Evolutionary conservation across 164 flowering plant species (phyloP).

Genomic region (Paratinospora sagittata): DNA sequence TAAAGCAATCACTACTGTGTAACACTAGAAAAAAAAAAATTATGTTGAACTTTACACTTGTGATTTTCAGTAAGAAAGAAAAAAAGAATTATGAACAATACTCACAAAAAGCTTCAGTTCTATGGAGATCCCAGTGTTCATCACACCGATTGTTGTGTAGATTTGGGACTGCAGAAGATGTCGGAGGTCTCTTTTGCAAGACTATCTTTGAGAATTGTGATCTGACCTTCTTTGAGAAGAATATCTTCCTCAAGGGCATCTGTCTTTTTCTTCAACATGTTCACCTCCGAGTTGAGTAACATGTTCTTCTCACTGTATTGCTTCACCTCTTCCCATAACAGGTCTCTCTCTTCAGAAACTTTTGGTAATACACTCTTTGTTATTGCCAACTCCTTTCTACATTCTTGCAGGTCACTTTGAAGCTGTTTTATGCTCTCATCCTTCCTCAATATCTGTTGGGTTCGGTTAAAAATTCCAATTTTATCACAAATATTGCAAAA

Average conservation of each 20-base stretch:
- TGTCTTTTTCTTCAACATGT: constrained; percentile 52
- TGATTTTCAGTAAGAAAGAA: too few relatives aligned
- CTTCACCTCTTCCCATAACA: constrained; percentile 82
- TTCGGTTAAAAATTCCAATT: background rate
- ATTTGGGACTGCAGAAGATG: constrained; percentile 54
- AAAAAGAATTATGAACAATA: background rate
- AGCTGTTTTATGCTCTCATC: constrained; percentile 59
- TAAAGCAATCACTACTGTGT: too few relatives aligned
- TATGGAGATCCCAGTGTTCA: background rate
- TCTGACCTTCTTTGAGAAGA: constrained; percentile 88
- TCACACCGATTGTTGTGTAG: constrained; percentile 25
- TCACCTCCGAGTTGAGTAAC: constrained; percentile 61
- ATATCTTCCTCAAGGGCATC: constrained; percentile 85
- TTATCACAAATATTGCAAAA: background rate
- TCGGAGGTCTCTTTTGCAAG: constrained; percentile 44
- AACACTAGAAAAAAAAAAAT: too few relatives aligned
- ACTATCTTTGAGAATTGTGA: constrained; percentile 69
- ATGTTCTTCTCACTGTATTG: constrained; percentile 74
- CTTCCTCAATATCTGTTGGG: constrained; percentile 58
- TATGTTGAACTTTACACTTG: too few relatives aligned
- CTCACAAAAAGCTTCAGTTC: background rate
- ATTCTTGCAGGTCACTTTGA: constrained; percentile 48
- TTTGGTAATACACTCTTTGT: constrained; percentile 50
- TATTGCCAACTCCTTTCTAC: constrained; percentile 45
- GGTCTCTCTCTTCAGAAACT: constrained; percentile 72